Evolutionary conservation across 805 yeast species (phyloP).

Genomic region (Ogataea methylovora): DNA sequence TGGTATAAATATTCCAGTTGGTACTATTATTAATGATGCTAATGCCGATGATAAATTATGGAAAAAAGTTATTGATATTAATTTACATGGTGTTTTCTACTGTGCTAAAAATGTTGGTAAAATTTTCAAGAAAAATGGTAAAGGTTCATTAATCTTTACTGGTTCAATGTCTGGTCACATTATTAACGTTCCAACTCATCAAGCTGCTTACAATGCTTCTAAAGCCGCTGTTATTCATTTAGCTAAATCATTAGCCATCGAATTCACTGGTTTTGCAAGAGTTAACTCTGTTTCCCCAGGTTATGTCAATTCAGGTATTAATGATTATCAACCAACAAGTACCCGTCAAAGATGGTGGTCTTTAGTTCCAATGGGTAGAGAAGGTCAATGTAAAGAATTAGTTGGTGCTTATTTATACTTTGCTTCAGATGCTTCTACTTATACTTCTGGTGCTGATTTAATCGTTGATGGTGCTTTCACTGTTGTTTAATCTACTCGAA

Average conservation of each 20-base stretch:
- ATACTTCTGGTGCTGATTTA: slow-evolving; percentile 42
- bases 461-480: slow-evolving; percentile 45
- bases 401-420: slow-evolving; percentile 47
- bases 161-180: slow-evolving; percentile 52
- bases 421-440: slow-evolving; percentile 44
- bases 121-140: slow-evolving; percentile 37
- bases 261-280: slow-evolving; percentile 44
- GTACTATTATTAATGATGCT: slow-evolving; percentile 13
- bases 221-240: slow-evolving; percentile 43
- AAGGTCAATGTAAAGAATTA: slow-evolving; percentile 39
- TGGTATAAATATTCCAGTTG: slow-evolving; percentile 25
- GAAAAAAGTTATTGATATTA: slow-evolving; percentile 42
- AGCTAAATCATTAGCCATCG: slow-evolving; percentile 39
- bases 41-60: slow-evolving; percentile 31
- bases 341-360: slow-evolving; percentile 23
- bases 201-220: slow-evolving; percentile 41
- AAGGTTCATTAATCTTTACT: slow-evolving; percentile 44
- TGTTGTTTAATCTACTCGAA: slow-evolving; percentile 16
- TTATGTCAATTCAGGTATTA: slow-evolving; percentile 40
- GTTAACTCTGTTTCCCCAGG: slow-evolving; percentile 49
- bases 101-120: slow-evolving; percentile 43
- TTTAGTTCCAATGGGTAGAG: slow-evolving; percentile 38
- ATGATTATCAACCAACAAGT: slow-evolving; percentile 18
- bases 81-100: slow-evolving; percentile 40
- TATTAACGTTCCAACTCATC: slow-evolving; percentile 44